Evolutionary conservation across 495 filamentous ascomycete genomes (phyloP).

Genomic region (Podospora didyma): DNA sequence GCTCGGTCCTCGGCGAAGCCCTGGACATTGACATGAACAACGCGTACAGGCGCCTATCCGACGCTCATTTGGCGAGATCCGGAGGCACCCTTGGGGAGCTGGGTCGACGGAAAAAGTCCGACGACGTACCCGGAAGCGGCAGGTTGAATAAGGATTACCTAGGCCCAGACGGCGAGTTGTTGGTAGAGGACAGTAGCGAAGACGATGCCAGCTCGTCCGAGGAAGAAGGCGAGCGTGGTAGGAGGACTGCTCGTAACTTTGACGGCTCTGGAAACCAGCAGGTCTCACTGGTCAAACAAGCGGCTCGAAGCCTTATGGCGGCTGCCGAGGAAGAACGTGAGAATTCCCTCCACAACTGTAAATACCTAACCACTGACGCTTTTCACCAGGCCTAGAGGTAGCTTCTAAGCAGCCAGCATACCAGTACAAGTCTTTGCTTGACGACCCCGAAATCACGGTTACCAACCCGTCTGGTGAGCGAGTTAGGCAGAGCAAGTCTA

Average conservation of each 20-base stretch:
- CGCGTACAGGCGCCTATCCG: constrained; percentile 61
- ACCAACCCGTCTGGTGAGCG: constrained; percentile 60
- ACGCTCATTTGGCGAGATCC: constrained; percentile 55
- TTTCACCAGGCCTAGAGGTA: constrained; percentile 40
- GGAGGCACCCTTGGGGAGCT: constrained; percentile 52
- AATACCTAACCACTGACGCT: not conserved
- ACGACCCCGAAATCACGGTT: constrained; percentile 60
- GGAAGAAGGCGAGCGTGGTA: constrained; percentile 48
- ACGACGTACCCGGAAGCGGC: constrained; percentile 44
- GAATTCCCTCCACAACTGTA: constrained; percentile 26
- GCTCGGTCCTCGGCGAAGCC: constrained; percentile 46
- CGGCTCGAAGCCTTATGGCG: constrained; percentile 55
- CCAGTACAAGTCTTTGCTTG: constrained; percentile 51
- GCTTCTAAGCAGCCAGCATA: constrained; percentile 33
- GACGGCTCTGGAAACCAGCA: constrained; percentile 32
- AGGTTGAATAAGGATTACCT: constrained; percentile 72
- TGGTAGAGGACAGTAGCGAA: constrained; percentile 50
- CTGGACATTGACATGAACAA: constrained; percentile 54
- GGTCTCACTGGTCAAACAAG: constrained; percentile 27
- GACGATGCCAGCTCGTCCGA: constrained; percentile 48
- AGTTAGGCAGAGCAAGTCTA: constrained; percentile 49
- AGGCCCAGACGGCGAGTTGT: constrained; percentile 55
- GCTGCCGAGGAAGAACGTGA: constrained; percentile 76
- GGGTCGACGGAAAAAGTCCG: constrained; percentile 40
- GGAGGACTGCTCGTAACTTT: constrained; percentile 38